These are phyloP conservation scores for Solanum pimpinellifolium DNA, from an alignment of 257 asterid species.

Conservation along the genomic window DNA sequence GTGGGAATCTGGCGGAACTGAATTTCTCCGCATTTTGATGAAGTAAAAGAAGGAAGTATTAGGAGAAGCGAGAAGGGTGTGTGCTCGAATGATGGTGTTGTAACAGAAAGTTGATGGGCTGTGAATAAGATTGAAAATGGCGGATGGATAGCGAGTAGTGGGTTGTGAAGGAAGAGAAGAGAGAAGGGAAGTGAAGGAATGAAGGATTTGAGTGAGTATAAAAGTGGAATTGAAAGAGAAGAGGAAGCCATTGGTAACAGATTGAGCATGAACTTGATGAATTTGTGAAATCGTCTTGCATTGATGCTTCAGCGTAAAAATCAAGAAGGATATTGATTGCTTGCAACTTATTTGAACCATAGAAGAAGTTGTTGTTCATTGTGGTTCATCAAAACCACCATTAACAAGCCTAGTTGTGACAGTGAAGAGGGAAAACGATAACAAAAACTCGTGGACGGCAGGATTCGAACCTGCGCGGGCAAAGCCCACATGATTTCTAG, in stretches of 20 bases:
- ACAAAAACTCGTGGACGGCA: slow-evolving; percentile 66
- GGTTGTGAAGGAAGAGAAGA: background rate
- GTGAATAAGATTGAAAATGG: slow-evolving; percentile 44
- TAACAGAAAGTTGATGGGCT: slow-evolving; percentile 51
- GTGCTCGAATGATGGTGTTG: slow-evolving; percentile 58
- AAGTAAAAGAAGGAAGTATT: slow-evolving; percentile 23
- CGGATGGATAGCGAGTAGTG: slow-evolving; percentile 20
- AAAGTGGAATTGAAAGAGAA: slow-evolving; percentile 26
- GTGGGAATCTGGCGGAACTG: slow-evolving; percentile 46
- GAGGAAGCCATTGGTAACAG: slow-evolving; percentile 48
- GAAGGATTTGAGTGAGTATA: slow-evolving; percentile 55
- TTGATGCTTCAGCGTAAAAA: slow-evolving; percentile 16
- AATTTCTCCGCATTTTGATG: slow-evolving; percentile 39
- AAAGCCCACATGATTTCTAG: slow-evolving; percentile 99
- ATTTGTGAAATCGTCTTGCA: slow-evolving; percentile 44
- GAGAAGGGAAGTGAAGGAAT: slow-evolving; percentile 26
- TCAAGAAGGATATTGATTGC: slow-evolving; percentile 21
- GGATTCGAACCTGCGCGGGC: slow-evolving; percentile 99
- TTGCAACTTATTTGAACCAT: slow-evolving; percentile 22
- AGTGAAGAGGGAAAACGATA: background rate
- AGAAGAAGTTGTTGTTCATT: background rate
- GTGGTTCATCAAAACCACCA: background rate
- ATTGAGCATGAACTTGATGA: slow-evolving; percentile 64
- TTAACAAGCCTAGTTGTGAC: background rate
- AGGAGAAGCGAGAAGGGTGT: slow-evolving; percentile 41